These are phyloP conservation scores for Tulasnella sp. DNA, from an alignment of 768 basidiomycete genomes.

Conservation along the genomic window DNA sequence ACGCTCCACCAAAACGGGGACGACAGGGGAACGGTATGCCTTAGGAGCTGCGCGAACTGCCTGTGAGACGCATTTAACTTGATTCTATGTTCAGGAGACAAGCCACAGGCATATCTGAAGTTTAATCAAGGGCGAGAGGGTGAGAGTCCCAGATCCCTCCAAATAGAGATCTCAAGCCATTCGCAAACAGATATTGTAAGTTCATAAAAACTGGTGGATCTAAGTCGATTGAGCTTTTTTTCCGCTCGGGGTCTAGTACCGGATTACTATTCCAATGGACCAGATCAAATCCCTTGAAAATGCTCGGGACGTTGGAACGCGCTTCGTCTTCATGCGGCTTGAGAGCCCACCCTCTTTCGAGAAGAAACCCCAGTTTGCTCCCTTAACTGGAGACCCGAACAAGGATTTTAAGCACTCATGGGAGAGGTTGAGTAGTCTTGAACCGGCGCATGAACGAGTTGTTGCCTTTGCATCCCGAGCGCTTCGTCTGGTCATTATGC, in stretches of 20 bases:
- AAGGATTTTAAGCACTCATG: slow-evolving; percentile 55
- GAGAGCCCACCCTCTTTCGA: slow-evolving; percentile 62
- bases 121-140: slow-evolving; percentile 25
- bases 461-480: slow-evolving; percentile 60
- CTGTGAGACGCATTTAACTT: slow-evolving; percentile 15
- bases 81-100: too few species aligned
- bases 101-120: slow-evolving; percentile 23
- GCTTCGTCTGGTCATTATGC: slow-evolving; percentile 61
- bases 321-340: slow-evolving; percentile 54
- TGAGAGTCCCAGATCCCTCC: slow-evolving; percentile 17
- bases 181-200: neutral
- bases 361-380: slow-evolving; percentile 59
- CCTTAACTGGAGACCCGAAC: slow-evolving; percentile 50
- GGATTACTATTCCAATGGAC: slow-evolving; percentile 22
- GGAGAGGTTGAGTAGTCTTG: slow-evolving; percentile 60
- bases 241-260: neutral
- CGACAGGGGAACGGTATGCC: slow-evolving; percentile 65
- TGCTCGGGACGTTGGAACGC: slow-evolving; percentile 62
- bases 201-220: too few species aligned
- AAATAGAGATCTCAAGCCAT: slow-evolving; percentile 7
- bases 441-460: slow-evolving; percentile 60
- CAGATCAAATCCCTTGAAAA: slow-evolving; percentile 58
- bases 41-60: slow-evolving; percentile 54
- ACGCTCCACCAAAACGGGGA: slow-evolving; percentile 55
- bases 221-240: too few species aligned